These are phyloP conservation scores for Cladobotryum protrusum DNA, from an alignment of 2,329 filamentous ascomycete species.

Conservation along the genomic window DNA sequence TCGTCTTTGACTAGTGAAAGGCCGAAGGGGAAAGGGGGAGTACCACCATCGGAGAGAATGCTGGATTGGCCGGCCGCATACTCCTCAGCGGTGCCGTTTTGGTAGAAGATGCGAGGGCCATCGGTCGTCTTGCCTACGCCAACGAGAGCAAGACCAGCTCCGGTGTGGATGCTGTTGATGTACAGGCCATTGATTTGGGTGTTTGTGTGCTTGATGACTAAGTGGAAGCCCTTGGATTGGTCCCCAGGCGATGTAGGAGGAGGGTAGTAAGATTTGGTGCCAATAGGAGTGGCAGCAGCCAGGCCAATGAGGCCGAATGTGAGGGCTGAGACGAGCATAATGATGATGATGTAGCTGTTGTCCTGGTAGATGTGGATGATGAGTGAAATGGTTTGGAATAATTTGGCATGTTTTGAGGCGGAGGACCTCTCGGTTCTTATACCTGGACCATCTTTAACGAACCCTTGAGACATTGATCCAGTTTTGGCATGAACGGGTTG, in stretches of 20 bases:
- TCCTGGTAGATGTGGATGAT: not conserved
- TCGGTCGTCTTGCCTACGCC: constrained; percentile 26
- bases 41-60: constrained; percentile 34
- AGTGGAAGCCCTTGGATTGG: constrained; percentile 27
- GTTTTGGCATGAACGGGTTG: not conserved
- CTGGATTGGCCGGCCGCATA: constrained; percentile 20
- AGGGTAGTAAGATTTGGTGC: constrained; percentile 10
- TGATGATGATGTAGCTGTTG: not conserved
- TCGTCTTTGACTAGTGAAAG: constrained; percentile 21
- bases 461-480: no score
- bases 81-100: constrained; percentile 38
- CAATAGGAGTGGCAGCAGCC: constrained; percentile 16
- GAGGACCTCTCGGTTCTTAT: not conserved
- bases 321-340: constrained; percentile 13
- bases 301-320: constrained; percentile 15
- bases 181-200: constrained; percentile 32
- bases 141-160: constrained; percentile 33
- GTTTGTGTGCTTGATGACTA: constrained; percentile 38
- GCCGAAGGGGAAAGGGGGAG: constrained; percentile 30
- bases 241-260: not conserved
- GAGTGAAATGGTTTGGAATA: no score
- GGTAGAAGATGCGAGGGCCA: constrained; percentile 35
- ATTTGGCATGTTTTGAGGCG: not conserved
- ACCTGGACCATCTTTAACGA: no score
- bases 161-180: constrained; percentile 34